Percentiles rank a stretch among this genome's conserved stretches.
Conservation (phyloP, 2,329 filamentous ascomycete genomes). For the Apiospora marii region DNA sequence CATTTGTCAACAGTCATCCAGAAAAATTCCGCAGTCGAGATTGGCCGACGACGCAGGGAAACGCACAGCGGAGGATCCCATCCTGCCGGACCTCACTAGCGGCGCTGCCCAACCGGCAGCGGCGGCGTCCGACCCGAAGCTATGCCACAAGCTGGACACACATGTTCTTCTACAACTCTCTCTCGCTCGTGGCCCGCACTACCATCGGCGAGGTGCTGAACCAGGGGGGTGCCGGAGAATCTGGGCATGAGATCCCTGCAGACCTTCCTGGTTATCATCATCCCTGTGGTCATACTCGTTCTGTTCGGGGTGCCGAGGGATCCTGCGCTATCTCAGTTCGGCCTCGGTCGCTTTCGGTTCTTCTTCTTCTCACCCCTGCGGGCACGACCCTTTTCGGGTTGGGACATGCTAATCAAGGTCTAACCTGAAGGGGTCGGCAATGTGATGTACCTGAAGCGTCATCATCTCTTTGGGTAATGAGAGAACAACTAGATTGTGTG, state of each 20-base stretch:
- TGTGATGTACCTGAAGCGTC: no score
- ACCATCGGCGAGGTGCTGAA: conserved; percentile 38
- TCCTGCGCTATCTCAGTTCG: conserved; percentile 36
- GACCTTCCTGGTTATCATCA: conserved; percentile 34
- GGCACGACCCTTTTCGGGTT: not conserved
- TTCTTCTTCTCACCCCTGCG: not conserved
- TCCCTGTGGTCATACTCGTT: conserved; percentile 29
- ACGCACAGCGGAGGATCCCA: not conserved
- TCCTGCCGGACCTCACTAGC: no score
- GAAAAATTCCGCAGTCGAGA: no score
- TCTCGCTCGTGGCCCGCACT: conserved; percentile 38
- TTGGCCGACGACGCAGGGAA: no score
- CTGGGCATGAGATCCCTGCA: conserved; percentile 35
- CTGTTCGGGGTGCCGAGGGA: conserved; percentile 36
- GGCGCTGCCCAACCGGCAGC: not conserved
- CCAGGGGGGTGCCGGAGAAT: conserved; percentile 36
- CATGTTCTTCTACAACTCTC: conserved; percentile 40
- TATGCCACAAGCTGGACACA: conserved; percentile 26
- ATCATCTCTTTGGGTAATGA: no score
- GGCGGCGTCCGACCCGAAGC: not conserved
- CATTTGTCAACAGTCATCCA: no score
- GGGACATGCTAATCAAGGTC: not conserved
- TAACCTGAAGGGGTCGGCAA: conserved; percentile 23
- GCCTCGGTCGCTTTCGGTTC: conserved; percentile 29
- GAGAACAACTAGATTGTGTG: no score